phyloP scores from a whole-genome alignment of 176 grass and related monocot genomes.

The Avena eriantha region DNA sequence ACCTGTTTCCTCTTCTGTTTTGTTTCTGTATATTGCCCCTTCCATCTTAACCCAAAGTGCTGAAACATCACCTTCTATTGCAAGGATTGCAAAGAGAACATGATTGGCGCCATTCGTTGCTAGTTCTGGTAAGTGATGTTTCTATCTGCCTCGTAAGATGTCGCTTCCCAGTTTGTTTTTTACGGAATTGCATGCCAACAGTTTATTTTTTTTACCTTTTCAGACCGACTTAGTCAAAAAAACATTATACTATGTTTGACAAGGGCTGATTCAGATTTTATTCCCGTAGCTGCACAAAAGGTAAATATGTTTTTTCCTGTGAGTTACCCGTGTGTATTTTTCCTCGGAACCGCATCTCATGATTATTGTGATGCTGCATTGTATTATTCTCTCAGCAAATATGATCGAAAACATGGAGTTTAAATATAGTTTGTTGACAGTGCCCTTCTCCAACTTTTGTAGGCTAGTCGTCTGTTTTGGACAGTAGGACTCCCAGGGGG shows the following conservation, averaged over 20 bases:
- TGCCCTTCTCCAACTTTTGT: neutral
- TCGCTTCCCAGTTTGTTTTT: neutral
- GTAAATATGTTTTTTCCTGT: neutral
- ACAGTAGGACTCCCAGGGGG: slow-evolving; percentile 33
- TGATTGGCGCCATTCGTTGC: slow-evolving; percentile 31
- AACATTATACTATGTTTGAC: slow-evolving; percentile 33
- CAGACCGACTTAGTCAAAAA: slow-evolving; percentile 33
- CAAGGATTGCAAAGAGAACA: slow-evolving; percentile 97
- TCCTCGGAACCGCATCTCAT: neutral
- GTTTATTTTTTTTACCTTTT: slow-evolving; percentile 18
- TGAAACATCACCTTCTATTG: slow-evolving; percentile 51
- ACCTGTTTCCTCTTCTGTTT: slow-evolving; percentile 11
- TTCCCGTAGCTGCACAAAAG: slow-evolving; percentile 43
- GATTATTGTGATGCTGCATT: neutral
- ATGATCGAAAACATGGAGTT: neutral
- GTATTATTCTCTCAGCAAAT: neutral
- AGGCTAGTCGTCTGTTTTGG: slow-evolving; percentile 44
- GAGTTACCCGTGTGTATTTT: neutral
- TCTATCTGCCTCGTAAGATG: neutral
- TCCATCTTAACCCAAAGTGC: slow-evolving; percentile 1
- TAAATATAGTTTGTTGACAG: neutral
- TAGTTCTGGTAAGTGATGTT: slow-evolving; percentile 50
- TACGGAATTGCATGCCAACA: neutral
- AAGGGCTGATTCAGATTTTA: slow-evolving; percentile 1
- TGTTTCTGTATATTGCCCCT: neutral